phyloP scores from a whole-genome alignment of 768 basidiomycete species.

The Pleurotus cornucopiae region DNA sequence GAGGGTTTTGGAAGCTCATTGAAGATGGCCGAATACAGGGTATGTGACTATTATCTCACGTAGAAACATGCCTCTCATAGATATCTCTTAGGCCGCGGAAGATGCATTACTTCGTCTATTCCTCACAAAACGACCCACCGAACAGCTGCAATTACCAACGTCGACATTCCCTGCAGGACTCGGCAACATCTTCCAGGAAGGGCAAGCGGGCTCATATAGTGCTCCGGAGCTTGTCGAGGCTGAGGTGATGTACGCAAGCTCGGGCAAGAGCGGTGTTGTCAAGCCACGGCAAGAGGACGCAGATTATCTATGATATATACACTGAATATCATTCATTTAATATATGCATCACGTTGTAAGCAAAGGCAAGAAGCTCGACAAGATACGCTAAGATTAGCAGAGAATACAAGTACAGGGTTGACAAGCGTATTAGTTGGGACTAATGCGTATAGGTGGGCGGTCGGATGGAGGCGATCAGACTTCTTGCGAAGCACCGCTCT shows the following conservation, averaged over 20 bases:
- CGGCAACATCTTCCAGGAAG: conserved; percentile 49
- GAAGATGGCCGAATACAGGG: conserved; percentile 93
- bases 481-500: conserved; percentile 11
- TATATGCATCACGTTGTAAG: neutral
- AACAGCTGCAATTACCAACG: conserved; percentile 67
- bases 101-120: conserved; percentile 81
- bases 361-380: neutral
- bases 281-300: neutral
- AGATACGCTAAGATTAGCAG: conserved; percentile 4
- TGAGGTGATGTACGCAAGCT: conserved; percentile 68
- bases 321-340: neutral
- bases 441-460: neutral
- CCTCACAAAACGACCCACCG: conserved; percentile 70
- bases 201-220: conserved; percentile 42
- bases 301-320: neutral
- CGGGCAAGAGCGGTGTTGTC: conserved; percentile 45
- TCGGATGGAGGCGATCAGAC: neutral
- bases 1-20: conserved; percentile 93
- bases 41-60: conserved; percentile 27
- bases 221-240: conserved; percentile 54
- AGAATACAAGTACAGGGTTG: neutral
- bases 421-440: conserved; percentile 11
- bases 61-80: neutral
- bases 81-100: conserved; percentile 64
- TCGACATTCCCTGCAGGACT: conserved; percentile 61